Evolutionary conservation across 2,329 filamentous ascomycete genomes (phyloP), one percentile per base, ranked within the genome.

Genomic region (Myriosclerotinia scirpicola): DNA sequence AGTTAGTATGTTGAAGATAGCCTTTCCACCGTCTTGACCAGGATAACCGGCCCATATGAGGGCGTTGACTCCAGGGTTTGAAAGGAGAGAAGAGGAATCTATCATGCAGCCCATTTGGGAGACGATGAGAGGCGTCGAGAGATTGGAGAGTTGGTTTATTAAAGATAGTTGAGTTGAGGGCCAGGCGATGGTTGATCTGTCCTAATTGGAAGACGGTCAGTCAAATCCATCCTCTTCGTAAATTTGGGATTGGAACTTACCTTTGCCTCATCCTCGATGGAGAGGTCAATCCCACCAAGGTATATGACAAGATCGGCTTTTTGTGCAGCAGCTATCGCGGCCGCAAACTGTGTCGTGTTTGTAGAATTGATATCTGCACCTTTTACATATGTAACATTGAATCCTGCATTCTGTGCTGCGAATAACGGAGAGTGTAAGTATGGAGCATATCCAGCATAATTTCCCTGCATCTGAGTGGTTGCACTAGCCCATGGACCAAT

Each of bases 1-100:
- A 11, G 79, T 82, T 42, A 88, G 71, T 64, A 87, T 78, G 67
- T 86, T 80, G 59, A 86, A 76, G 14, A 87, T 72, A 0, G 85
- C 86, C 11, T 76, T 75, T 2, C 86, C 86, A 15, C 86, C 86
- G 50, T 82, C 81, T 74, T 88, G 85, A 1, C 86, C 85, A 0
- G 86, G 85, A 66, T 85, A 87, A 0, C 85, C 84, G 0, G 78
- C 83, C 85, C 85, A 87, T 0, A 88, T 70, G 0, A 88, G 73
- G 0, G 83, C 80, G 38, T 78, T 80, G 66, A 87, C 79, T 65
- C 81, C 81, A 1, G 76, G 69, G 64, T 84, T 81, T 5, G 74
- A 75, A 7, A 82, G 73, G 4, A 87, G 72, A 3, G 83, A 79
- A 0, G 81, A 78, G 66, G 81, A 80, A 71, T 88, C 86, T 26